Base-by-base conservation (phyloP, 176 grass and related monocot genomes). In the Saccharum officinarum region DNA sequence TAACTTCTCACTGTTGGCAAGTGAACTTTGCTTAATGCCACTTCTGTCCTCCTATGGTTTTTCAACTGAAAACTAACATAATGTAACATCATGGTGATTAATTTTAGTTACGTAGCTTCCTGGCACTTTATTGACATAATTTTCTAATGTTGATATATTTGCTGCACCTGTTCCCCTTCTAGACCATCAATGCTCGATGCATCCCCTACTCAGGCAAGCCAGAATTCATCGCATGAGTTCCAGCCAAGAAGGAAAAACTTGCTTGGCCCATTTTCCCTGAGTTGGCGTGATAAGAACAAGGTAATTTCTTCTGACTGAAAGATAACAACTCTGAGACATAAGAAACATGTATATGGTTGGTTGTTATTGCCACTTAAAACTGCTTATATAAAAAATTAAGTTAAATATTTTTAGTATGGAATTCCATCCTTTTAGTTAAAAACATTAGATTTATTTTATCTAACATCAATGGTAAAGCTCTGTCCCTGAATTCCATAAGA, bases 271-370 rank as follows among this genome's bases (percentile, higher is more conserved):
- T 95, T 95, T 92, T 91, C 86, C 14, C 85, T 99, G 60, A 89
- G 94, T 75, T 97, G 97, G 97, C 94, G 92, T 62, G 97, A 99
- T 46, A 99, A 89, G 92, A 99, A 86, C 66, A 97, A 99, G 97
- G 97, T 99, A 89, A 36, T 36, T 36, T 36, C 34, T 36, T 36
- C 34, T 36, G 34, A 68, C 69, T 15, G 54, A 75, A 75, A 54
- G 82, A 46, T 49, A 62, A 28, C 46, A n/a, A 39, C n/a, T 65
- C 59, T 28, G 31, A 75, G 13, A 66, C 26, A 77, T 12, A 20
- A 36, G 69, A 42, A 14, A 25, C 33, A 23, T 57, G 17, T 55
- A 45, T 79, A 60, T 79, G 66, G 22, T 13, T 79, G 55, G 16
- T 13, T 23, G 36, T 11, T 82, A 72, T 78, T 54, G 14, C 14